Evolutionary conservation across 371 early-diverging fungal genomes (phyloP), one percentile per base, ranked within the genome.

Genomic region (Apophysomyces variabilis): DNA sequence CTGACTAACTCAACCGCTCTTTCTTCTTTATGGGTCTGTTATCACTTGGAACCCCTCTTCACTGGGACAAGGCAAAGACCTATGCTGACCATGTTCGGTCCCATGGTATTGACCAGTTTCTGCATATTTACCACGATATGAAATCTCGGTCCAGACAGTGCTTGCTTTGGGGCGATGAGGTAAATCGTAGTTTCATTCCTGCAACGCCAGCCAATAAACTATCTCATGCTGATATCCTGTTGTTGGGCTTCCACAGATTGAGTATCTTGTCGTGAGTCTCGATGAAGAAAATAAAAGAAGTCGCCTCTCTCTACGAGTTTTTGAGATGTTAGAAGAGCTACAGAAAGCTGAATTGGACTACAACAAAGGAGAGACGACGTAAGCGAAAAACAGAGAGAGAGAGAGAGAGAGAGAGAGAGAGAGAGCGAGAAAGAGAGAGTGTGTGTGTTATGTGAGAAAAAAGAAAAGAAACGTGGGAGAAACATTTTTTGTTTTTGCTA

Each of bases 151-250:
- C 90, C 60, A 90, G 87, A 64, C 93, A 94, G 74, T 76, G 82
- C 56, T 83, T 97, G 16, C 81, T 93, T 13, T 99, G 98, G 98
- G 99, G 99, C 60, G 99, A 99, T 72, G 99, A 99, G 87, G 95
- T 95, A 85, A 57, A 21, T 16, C 37, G 18, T 9, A 6, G 39
- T 16, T 14, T 38, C 16, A 14, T 13, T 12, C 62, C 37, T 50
- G 12, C 36, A 36, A 45, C 44, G 37, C 43, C 50, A 39, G 50
- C 18, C 32, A 39, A 66, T 36, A 65, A 11, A 21, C 7, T 50
- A 18, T 50, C 9, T 50, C 9, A 9, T 21, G 7, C 54, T 9
- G 5, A 7, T 18, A 50, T 18, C 5, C 54, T 50, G 9, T 9
- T 21, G 32, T 26, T 26, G 32, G 32, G 46, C 44, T 35, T 12